Base-by-base conservation (phyloP, 768 basidiomycete genomes). In the Lactarius pseudohatsudake region DNA sequence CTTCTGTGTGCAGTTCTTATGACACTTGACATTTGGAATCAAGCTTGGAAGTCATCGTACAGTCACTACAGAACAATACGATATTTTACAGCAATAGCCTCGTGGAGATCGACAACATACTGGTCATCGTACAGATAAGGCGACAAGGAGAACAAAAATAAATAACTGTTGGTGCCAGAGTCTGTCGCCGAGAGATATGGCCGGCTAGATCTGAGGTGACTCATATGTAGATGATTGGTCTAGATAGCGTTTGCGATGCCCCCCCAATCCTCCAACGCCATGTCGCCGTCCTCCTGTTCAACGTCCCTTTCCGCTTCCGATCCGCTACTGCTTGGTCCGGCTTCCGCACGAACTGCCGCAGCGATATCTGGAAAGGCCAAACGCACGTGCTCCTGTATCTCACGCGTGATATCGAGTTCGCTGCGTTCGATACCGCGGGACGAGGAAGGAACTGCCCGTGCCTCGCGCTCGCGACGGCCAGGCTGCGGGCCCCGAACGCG, bases 401-500 rank as follows among this genome's bases (percentile, higher is more conserved):
- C 62, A 47, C 62, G 66, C 20, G 41, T 34, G 13, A 64, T 30
- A 10, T 59, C 66, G 9, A 58, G 18, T 8, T 30, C 40, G 4
- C 61, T 53, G 18, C 62, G 66, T 22, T 56, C 66, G 32, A 34
- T 26, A 41, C 15, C 58, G n/a, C 41, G 65, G n/a, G 61, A 59
- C 7, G 57, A 34, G 47, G 55, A 62, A 13, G 59, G 20, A 3
- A 53, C 69, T 41, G 38, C 60, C 53, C 38, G 56, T 11, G 40
- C 43, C 38, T 58, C 41, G 30, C 62, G 67, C 40, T 65, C 63
- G 18, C 62, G 67, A 55, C 62, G 61, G 28, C 26, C 26, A n/a
- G 62, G 36, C n/a, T 61, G 64, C 32, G 59, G 59, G 74, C 74
- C 43, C 74, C 77, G 66, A 74, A 91, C 87, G 32, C 81, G 77